Conservation (phyloP, 768 basidiomycete species). For the Guyanaporus albipodus region DNA sequence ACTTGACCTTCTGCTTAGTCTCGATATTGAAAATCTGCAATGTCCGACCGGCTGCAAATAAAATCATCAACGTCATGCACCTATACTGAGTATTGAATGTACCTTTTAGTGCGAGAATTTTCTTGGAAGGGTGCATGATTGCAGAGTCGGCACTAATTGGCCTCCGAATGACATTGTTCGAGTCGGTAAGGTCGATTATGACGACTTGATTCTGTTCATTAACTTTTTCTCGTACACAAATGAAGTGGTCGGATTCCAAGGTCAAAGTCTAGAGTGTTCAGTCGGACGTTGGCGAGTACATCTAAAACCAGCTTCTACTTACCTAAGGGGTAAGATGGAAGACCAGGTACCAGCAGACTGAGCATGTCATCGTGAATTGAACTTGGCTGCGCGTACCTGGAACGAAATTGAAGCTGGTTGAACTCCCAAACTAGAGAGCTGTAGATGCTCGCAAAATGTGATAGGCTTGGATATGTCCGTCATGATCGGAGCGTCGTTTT, state of each 20-base stretch:
- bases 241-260: slow-evolving; percentile 96
- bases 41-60: slow-evolving; percentile 73
- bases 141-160: slow-evolving; percentile 99
- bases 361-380: slow-evolving; percentile 12
- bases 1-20: slow-evolving; percentile 95
- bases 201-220: slow-evolving; percentile 97
- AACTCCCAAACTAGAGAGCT: slow-evolving; percentile 92
- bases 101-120: slow-evolving; percentile 96
- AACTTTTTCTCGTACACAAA: slow-evolving; percentile 95
- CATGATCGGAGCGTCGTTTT: slow-evolving; percentile 25
- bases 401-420: slow-evolving; percentile 98
- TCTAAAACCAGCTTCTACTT: slow-evolving; percentile 3
- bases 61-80: slow-evolving; percentile 3
- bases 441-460: slow-evolving; percentile 85
- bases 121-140: slow-evolving; percentile 96
- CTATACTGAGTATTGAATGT: not conserved
- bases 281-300: slow-evolving; percentile 1
- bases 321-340: slow-evolving; percentile 15
- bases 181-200: slow-evolving; percentile 95
- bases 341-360: slow-evolving; percentile 6
- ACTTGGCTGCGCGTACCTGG: slow-evolving; percentile 60
- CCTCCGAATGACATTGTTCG: slow-evolving; percentile 93
- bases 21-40: slow-evolving; percentile 98
- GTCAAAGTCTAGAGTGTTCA: slow-evolving; percentile 68
- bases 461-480: slow-evolving; percentile 59